Conservation (phyloP, 495 filamentous ascomycete species). For the Massariosphaeria phaeospora region DNA sequence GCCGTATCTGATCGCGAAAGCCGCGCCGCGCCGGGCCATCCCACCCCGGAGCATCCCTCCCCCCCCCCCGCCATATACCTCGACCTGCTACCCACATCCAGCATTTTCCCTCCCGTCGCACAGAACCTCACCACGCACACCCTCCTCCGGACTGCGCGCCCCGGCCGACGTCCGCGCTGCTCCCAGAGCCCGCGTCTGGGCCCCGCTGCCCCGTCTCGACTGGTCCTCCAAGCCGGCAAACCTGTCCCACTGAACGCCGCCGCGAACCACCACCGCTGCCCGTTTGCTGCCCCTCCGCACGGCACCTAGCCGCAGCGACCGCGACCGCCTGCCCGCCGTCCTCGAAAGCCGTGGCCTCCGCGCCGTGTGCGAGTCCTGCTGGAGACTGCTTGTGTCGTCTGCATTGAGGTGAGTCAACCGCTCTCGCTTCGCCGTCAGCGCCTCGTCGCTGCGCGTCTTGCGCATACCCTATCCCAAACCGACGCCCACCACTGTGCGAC, state of each 20-base stretch:
- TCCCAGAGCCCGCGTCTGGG: not conserved
- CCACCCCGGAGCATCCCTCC: constrained; percentile 22
- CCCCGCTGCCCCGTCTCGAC: constrained; percentile 11
- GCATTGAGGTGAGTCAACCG: constrained; percentile 31
- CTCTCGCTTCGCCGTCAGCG: constrained; percentile 6
- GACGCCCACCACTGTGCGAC: constrained; percentile 21
- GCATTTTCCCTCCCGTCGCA: constrained; percentile 21
- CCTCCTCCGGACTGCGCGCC: not conserved
- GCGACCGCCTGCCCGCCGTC: not conserved
- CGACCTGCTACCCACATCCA: constrained; percentile 8
- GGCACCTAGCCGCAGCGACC: constrained; percentile 20
- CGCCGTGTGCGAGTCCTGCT: constrained; percentile 5
- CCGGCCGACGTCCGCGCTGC: constrained; percentile 5
- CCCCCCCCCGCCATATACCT: constrained; percentile 18
- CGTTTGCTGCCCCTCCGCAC: constrained; percentile 23
- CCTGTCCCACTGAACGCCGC: constrained; percentile 19
- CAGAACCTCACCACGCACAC: constrained; percentile 5
- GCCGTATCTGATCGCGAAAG: not conserved
- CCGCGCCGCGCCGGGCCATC: not conserved
- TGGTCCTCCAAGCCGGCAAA: constrained; percentile 22
- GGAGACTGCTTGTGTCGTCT: not conserved
- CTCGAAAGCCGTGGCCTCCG: not conserved
- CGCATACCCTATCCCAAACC: constrained; percentile 22
- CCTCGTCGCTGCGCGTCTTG: constrained; percentile 1
- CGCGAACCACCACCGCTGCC: constrained; percentile 6